These are phyloP conservation scores for Cryptosporidium ryanae DNA, from an alignment of 169 alveolate species.

Conservation along the genomic window DNA sequence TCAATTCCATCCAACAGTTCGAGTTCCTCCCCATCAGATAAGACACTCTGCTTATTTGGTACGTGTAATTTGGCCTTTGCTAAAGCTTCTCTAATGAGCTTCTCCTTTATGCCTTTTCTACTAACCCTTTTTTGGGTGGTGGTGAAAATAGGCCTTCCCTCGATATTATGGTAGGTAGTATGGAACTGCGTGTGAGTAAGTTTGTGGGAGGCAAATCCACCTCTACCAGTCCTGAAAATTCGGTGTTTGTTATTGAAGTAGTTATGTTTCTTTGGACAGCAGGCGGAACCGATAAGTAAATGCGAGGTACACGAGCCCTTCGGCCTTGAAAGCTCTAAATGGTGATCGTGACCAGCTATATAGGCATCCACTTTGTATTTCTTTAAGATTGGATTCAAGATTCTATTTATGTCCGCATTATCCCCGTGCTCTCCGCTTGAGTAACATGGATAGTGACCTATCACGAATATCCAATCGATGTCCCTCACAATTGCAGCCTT, in stretches of 20 bases:
- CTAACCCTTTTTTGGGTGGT: conserved; percentile 62
- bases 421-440: conserved; percentile 90
- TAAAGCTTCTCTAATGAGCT: conserved; percentile 41
- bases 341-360: conserved; percentile 89
- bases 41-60: not conserved
- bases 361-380: conserved; percentile 90
- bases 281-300: conserved; percentile 62
- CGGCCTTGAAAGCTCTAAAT: conserved; percentile 82
- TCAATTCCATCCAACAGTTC: conserved; percentile 24
- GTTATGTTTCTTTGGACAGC: conserved; percentile 68
- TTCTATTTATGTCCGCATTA: conserved; percentile 84
- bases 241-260: conserved; percentile 64
- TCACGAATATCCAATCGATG: conserved; percentile 87
- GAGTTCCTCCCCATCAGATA: conserved; percentile 16
- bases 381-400: conserved; percentile 86
- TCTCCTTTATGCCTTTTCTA: conserved; percentile 48
- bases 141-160: conserved; percentile 61
- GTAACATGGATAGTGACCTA: conserved; percentile 90
- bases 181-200: conserved; percentile 52
- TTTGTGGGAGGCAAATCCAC: conserved; percentile 74
- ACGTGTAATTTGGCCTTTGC: not conserved
- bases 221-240: conserved; percentile 69
- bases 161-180: conserved; percentile 65
- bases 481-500: conserved; percentile 85
- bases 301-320: conserved; percentile 57